Percentiles rank a stretch among this genome's conserved stretches.
Conservation (phyloP, 140 eudicot species). For the Senecio squalidus region DNA sequence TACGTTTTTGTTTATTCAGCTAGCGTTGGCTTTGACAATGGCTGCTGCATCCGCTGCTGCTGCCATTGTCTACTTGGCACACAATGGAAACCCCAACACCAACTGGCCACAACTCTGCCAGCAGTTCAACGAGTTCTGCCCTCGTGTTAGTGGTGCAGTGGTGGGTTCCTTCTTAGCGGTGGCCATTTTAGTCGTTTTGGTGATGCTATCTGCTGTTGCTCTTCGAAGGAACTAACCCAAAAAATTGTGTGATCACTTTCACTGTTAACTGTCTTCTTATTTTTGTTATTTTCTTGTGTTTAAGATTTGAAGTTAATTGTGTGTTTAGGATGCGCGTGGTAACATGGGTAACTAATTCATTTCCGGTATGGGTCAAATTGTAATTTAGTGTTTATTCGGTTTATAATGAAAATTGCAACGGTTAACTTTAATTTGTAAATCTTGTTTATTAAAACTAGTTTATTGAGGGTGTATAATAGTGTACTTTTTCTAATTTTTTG, state of each 20-base stretch:
- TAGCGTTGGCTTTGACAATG: slow-evolving; percentile 50
- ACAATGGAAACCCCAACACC: slow-evolving; percentile 68
- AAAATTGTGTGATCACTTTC: slow-evolving; percentile 10
- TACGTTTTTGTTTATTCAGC: slow-evolving; percentile 23
- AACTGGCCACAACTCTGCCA: slow-evolving; percentile 82
- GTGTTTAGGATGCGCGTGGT: not conserved
- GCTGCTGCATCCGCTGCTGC: slow-evolving; percentile 73
- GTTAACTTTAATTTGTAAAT: not conserved
- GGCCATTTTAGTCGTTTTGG: slow-evolving; percentile 33
- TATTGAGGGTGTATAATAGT: no score
- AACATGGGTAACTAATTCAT: slow-evolving; percentile 14
- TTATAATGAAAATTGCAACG: not conserved
- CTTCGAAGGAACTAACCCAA: slow-evolving; percentile 30
- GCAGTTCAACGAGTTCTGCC: slow-evolving; percentile 69
- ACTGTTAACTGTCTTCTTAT: not conserved
- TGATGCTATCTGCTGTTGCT: slow-evolving; percentile 53
- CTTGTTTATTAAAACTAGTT: not conserved
- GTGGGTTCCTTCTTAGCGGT: slow-evolving; percentile 72
- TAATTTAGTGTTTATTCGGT: slow-evolving; percentile 12
- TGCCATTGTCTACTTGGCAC: slow-evolving; percentile 81
- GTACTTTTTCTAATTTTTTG: no score
- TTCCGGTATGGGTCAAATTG: slow-evolving; percentile 3
- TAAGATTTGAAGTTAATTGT: not conserved
- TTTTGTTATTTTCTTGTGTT: not conserved
- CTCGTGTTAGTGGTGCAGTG: slow-evolving; percentile 72